These are phyloP conservation scores for Lipomyces orientalis DNA, from an alignment of 805 yeast species.

Conservation along the genomic window DNA sequence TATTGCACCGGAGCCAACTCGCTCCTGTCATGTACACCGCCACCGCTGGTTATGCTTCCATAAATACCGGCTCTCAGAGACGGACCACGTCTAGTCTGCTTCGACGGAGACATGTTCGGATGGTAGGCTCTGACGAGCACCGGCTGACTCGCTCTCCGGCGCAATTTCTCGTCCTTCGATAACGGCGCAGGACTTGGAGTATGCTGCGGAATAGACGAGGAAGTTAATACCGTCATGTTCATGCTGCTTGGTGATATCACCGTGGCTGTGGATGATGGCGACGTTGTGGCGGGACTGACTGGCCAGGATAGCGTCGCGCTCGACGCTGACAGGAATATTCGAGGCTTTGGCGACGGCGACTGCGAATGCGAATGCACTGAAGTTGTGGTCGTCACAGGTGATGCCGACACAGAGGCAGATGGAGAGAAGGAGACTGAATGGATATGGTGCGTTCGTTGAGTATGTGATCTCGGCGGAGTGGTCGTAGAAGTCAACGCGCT, in stretches of 20 bases:
- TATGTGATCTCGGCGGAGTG: neutral
- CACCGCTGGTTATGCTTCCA: neutral
- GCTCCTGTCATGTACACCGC: conserved; percentile 4
- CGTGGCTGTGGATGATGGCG: neutral
- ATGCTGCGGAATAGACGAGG: neutral
- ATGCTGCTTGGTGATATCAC: neutral
- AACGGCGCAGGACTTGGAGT: neutral
- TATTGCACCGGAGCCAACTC: conserved; percentile 1
- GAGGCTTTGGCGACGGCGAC: neutral
- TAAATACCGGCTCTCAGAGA: neutral
- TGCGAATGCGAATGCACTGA: neutral
- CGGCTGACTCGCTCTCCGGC: conserved; percentile 4
- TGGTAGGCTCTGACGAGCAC: conserved; percentile 6
- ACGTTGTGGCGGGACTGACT: neutral
- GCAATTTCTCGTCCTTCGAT: neutral
- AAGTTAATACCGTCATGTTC: neutral
- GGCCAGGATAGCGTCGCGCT: neutral
- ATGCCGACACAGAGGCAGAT: neutral
- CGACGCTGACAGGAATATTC: neutral
- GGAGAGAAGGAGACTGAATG: neutral
- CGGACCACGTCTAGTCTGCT: neutral
- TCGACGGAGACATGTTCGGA: neutral
- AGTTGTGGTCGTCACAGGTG: neutral
- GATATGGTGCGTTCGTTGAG: neutral
- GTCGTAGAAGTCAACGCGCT: neutral